phyloP scores from a whole-genome alignment of 768 basidiomycete genomes.

The Strobilomyces echinocephalus region DNA sequence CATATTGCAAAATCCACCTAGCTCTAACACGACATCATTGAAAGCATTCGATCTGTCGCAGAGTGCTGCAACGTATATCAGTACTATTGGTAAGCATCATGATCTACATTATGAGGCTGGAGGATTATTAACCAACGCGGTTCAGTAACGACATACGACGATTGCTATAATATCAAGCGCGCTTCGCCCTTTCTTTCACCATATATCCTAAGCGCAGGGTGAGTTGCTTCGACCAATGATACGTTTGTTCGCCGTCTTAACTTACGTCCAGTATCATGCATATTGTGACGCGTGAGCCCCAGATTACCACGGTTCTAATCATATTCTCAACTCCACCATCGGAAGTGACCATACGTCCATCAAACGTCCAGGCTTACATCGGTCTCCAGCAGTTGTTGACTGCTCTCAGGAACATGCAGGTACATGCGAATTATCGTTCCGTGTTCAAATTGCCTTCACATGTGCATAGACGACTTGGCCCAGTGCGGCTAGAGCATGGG shows the following conservation, averaged over 20 bases:
- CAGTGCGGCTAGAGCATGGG: conserved; percentile 60
- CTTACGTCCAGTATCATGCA: conserved; percentile 63
- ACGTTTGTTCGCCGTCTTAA: background rate
- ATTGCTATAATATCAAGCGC: conserved; percentile 55
- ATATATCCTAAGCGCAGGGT: conserved; percentile 71
- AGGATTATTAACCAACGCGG: background rate
- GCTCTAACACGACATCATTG: conserved; percentile 42
- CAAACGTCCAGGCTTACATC: conserved; percentile 62
- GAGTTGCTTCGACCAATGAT: conserved; percentile 25
- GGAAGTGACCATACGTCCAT: conserved; percentile 66
- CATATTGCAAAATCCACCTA: conserved; percentile 39
- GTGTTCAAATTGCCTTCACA: conserved; percentile 11
- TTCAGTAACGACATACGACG: conserved; percentile 51
- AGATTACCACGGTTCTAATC: background rate
- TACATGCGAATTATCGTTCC: conserved; percentile 26
- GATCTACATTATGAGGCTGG: background rate
- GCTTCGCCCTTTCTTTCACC: conserved; percentile 64
- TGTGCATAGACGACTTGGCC: conserved; percentile 59
- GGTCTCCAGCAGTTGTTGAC: conserved; percentile 61
- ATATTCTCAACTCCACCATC: conserved; percentile 11
- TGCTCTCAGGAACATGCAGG: conserved; percentile 66
- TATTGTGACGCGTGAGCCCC: conserved; percentile 57
- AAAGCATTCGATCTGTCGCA: conserved; percentile 76
- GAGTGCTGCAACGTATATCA: conserved; percentile 66
- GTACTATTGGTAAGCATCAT: conserved; percentile 50